phyloP scores from a whole-genome alignment of 2,329 filamentous ascomycete genomes.

The Trichophyton mentagrophytes region DNA sequence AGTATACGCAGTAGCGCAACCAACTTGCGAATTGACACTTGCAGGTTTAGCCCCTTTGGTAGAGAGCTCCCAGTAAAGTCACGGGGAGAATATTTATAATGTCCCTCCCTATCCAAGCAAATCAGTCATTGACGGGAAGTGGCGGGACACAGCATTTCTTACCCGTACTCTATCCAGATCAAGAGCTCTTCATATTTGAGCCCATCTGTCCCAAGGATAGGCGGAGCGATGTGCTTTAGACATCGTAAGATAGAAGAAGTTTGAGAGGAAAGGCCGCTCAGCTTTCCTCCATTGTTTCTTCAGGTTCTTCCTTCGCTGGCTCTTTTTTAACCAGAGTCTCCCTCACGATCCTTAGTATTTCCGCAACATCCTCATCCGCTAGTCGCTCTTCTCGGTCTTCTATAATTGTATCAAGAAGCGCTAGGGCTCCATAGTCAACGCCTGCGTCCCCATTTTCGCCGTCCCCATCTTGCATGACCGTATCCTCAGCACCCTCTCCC shows the following conservation, averaged over 20 bases:
- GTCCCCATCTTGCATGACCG: conserved; percentile 16
- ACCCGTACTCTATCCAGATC: not conserved
- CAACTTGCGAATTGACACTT: too few species aligned
- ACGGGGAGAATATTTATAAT: not conserved
- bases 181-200: not conserved
- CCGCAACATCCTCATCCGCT: conserved; percentile 25
- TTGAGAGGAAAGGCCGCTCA: not conserved
- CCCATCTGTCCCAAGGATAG: not conserved
- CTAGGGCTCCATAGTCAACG: conserved; percentile 13
- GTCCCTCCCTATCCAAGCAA: not conserved
- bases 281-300: not conserved
- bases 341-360: conserved; percentile 26
- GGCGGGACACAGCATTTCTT: not conserved
- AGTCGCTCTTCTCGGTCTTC: conserved; percentile 33
- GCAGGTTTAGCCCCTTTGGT: too few species aligned
- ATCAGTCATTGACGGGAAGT: not conserved
- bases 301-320: not conserved
- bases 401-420: conserved; percentile 29
- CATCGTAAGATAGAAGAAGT: not conserved
- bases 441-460: conserved; percentile 23
- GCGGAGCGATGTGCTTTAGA: not conserved
- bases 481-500: conserved; percentile 14
- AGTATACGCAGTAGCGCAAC: too few species aligned
- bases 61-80: too few species aligned
- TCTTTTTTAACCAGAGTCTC: conserved; percentile 20